Base-by-base conservation (phyloP, 2,329 filamentous ascomycete genomes). In the Rachicladosporium sp. region DNA sequence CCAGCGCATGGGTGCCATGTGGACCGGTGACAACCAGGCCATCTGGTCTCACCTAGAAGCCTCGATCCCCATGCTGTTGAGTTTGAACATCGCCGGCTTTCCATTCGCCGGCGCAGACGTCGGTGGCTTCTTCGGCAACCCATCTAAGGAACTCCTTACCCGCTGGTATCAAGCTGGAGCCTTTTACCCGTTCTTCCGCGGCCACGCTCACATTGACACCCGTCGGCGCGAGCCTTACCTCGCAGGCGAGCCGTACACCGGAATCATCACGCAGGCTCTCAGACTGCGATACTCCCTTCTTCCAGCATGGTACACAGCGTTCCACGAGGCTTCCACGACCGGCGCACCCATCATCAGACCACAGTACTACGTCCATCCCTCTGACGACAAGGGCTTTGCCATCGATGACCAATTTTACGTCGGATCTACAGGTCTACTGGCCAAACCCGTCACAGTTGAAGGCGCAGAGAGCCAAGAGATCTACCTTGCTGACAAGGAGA, bases 111-210 rank as follows among this genome's bases (percentile, higher is more conserved):
- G 91, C 40, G 91, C 91, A 38, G 91, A 98, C 64, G 88, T 98
- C 36, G 91, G 88, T 42, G 91, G 91, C 21, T 98, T 98, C 72
- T 98, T 98, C 54, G 89, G 91, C 41, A 95, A 98, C 63, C 91
- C 91, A 0, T 83, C 83, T 52, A 88, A 88, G 55, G 89, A 98
- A 44, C 74, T 98, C 13, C 73, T 93, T 50, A 83, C 84, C 8
- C 79, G 91, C 31, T 98, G 91, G 91, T 98, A 94, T 64, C 91
- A 98, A 63, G 78, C 88, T 29, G 91, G 91, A 46, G 84, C 85
- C 41, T 98, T 93, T 70, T 96, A 96, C 60, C 91, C 91, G 6
- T 98, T 96, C 69, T 93, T 96, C 82, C 84, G 91, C 45, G 91
- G 78, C 2, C 91, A 98, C 58, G 91, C 91, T 5, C 91, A 98